Evolutionary conservation across 495 filamentous ascomycete genomes (phyloP), one percentile per base, ranked within the genome.

Genomic region (Geoglossum glabrum): DNA sequence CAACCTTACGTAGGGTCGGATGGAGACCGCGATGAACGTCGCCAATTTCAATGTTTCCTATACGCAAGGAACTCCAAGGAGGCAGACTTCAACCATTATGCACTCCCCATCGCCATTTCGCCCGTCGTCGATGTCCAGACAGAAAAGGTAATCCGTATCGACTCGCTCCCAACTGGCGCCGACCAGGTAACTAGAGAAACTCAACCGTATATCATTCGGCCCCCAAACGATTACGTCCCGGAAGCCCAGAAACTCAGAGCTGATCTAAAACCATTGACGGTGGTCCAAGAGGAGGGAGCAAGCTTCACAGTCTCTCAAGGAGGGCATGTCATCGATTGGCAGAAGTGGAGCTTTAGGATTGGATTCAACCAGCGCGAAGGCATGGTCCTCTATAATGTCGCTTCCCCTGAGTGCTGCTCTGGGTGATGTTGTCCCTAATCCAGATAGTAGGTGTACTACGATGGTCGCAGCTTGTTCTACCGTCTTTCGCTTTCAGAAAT

Each of bases 241-340:
- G 87, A 92, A 62, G 66, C 77, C 19, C 79, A 90, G 49, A 70
- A 75, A 25, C 71, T 88, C 9, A 73, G 54, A 77, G 87, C 63
- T 51, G 71, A 72, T 50, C 68, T 90, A 54, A 90, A 89, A 68
- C 86, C 86, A 1, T 72, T 89, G 56, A 81, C 83, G 50, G 79
- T 90, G 0, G 70, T 81, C 45, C 86, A 92, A 62, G 86, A 86
- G 0, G 78, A 90, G 60, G 87, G 86, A 1, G 77, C 80, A 13
- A 86, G 82, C 17, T 92, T 89, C 66, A 68, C 65, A 9, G 71
- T 83, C 0, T 70, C 70, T 13, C 65, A 72, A 43, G 65, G 73
- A 57, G 67, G 57, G 11, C 33, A 56, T 8, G 30, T 40, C 26
- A 27, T 59, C 21, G 26, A 55, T 17, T 71, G 69, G 69, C 68